Evolutionary conservation across 2,329 filamentous ascomycete species (phyloP), one percentile per base, ranked within the genome.

Genomic region (Fusarium kyushuense): DNA sequence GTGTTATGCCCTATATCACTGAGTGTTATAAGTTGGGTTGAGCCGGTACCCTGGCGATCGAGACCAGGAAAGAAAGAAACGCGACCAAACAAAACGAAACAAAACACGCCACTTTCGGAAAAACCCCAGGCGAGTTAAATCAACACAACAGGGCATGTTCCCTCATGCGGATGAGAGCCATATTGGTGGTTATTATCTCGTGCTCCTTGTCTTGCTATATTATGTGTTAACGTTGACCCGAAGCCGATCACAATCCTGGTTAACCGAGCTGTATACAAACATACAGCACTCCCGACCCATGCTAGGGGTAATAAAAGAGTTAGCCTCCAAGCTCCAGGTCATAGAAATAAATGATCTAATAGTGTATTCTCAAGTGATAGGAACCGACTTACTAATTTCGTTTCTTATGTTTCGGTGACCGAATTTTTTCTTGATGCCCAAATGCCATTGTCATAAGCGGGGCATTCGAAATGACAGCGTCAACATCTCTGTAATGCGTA

Each of bases 1-100:
- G 68, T 74, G 55, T 73, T 74, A 74, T 70, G 66, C 62, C 56
- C 72, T 74, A 74, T 74, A 74, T 73, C 56, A 63, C 56, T 21
- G 43, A 61, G 62, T 63, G 40, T 63, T 74, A 73, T 74, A 63
- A 64, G 59, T 67, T 59, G 49, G 49, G 49, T 63, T 55, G 51
- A 46, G 35, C 41, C 53, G 52, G 46, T 57, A 56, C 54, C 55
- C 47, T 66, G 49, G 60, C 16, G 43, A 52, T 48, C 49, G 59
- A 69, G 60, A 67, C 49, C 48, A 43, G 54, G 56, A 54, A 42
- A 45, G 48, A 67, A 67, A 70, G 62, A 63, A 67, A 67, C 51
- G 32, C 38, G 59, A 41, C 57, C 63, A 63, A 58, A 67, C 63
- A 67, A 60, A 70, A 63, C 58, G 63, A 70, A 70, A 69, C 58